A percentile compares a stretch with the other conserved stretches of the same genome.
Evolutionary conservation across 2,329 filamentous ascomycete species (phyloP).

Genomic region (Fonsecaea erecta): DNA sequence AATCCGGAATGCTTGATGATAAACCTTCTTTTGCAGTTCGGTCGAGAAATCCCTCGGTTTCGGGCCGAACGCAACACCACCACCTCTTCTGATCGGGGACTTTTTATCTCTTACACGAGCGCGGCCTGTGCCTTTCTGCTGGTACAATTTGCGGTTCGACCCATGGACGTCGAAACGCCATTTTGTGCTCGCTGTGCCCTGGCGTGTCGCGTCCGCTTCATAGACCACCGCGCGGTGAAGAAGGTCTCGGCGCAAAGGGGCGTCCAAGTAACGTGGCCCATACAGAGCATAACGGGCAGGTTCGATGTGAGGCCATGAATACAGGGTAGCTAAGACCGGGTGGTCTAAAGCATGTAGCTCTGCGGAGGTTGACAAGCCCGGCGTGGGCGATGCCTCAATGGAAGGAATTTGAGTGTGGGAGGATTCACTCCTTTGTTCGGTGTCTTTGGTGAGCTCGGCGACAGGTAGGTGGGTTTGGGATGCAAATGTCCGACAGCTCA

Average conservation of each 20-base stretch:
- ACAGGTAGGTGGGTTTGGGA: conserved; percentile 50
- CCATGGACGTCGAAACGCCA: conserved; percentile 82
- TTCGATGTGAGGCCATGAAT: conserved; percentile 87
- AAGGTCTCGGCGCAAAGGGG: conserved; percentile 87
- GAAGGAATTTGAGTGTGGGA: conserved; percentile 38
- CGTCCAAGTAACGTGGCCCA: conserved; percentile 78
- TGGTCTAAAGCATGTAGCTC: conserved; percentile 39
- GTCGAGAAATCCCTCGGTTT: conserved; percentile 90
- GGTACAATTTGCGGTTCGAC: conserved; percentile 77
- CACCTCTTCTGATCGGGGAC: conserved; percentile 79
- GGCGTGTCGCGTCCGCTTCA: conserved; percentile 86
- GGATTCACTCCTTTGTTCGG: conserved; percentile 30
- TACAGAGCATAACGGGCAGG: conserved; percentile 78
- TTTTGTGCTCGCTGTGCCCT: conserved; percentile 83
- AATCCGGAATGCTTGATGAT: conserved; percentile 93
- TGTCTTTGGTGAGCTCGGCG: conserved; percentile 25
- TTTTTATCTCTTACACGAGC: conserved; percentile 82
- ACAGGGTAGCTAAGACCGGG: conserved; percentile 80
- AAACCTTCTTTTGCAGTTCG: conserved; percentile 81
- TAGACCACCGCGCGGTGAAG: conserved; percentile 90
- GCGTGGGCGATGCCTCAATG: conserved; percentile 17
- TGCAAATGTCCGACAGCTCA: conserved; percentile 53
- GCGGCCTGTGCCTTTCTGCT: conserved; percentile 82
- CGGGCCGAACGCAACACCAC: conserved; percentile 88
- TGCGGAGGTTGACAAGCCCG: conserved; percentile 35